phyloP scores from a whole-genome alignment of 176 grass and related monocot genomes.

The Otatea glauca region DNA sequence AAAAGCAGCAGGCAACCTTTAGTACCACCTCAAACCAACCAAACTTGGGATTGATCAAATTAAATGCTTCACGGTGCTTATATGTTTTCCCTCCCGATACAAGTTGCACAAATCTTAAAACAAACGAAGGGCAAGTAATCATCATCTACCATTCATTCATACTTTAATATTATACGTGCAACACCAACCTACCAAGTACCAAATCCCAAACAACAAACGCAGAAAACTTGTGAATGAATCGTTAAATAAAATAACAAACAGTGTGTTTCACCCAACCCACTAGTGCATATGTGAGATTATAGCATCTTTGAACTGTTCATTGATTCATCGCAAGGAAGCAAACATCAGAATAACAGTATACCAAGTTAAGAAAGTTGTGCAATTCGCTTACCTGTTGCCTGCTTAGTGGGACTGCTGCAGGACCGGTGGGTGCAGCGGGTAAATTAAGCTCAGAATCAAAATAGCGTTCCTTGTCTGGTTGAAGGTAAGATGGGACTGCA shows the following conservation, averaged over 20 bases:
- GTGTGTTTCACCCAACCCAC: neutral
- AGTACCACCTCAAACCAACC: conserved; percentile 3
- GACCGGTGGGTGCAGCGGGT: conserved; percentile 68
- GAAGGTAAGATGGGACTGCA: conserved; percentile 92
- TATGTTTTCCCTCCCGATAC: too few relatives aligned
- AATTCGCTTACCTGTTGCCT: conserved; percentile 48
- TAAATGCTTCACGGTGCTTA: neutral
- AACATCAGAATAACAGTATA: neutral
- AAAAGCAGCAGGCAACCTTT: conserved; percentile 2
- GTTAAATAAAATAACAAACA: neutral
- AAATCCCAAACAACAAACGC: neutral
- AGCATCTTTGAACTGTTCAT: neutral
- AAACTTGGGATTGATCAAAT: neutral
- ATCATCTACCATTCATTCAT: too few relatives aligned
- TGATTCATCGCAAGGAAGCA: neutral
- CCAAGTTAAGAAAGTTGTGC: neutral
- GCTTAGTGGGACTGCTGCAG: conserved; percentile 51
- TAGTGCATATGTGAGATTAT: neutral
- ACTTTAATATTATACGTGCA: neutral
- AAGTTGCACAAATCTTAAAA: too few relatives aligned
- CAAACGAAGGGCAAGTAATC: too few relatives aligned
- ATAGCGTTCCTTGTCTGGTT: conserved; percentile 77
- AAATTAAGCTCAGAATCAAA: conserved; percentile 70
- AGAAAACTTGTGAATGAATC: neutral
- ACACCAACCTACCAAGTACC: neutral